Base-by-base conservation (phyloP, 2,329 filamentous ascomycete species). In the Coniochaeta sp. region DNA sequence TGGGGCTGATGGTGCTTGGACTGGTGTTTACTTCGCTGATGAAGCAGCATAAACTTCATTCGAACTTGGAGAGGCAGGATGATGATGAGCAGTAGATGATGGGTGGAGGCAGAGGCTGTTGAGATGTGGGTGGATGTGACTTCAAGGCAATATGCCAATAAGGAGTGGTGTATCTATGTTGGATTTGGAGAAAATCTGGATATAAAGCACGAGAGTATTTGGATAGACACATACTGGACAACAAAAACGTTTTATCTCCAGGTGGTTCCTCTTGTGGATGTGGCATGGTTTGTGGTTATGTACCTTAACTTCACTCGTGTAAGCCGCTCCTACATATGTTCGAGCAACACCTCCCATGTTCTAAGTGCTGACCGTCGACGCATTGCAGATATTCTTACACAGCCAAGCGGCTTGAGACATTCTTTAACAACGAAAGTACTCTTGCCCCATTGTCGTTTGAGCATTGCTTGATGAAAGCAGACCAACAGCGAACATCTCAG, bases 31-130 rank as follows among this genome's bases (percentile, higher is more conserved):
- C 85, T 49, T 71, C 85, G 22, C 73, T 85, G 45, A 89, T 96
- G 81, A 84, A 78, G 65, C 86, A 95, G 70, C 86, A 95, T 67
- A 85, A 78, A 48, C 70, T 96, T 59, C 86, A 95, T 69, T 81
- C 74, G 28, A 95, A 81, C 27, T 66, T 95, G 54, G 73, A 67
- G 20, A 64, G 77, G 61, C 51, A 53, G 38, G 60, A 61, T n/a
- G 18, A 48, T 18, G 45, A 48, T 22, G 26, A 48, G 28, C 3
- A 30, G 24, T 48, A 31, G 18, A 31, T 4, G 27, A 26, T 28
- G 8, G 9, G 30, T 9, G n/a, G n/a, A n/a, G n/a, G n/a, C n/a
- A n/a, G 30, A 9, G 30, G n/a, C 30, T n/a, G 30, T 9, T n/a
- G 30, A n/a, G n/a, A 32, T n/a, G 9, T 32, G 30, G 30, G 30